phyloP scores from a whole-genome alignment of 2,329 filamentous ascomycete genomes.

The Metarhizium humberi region DNA sequence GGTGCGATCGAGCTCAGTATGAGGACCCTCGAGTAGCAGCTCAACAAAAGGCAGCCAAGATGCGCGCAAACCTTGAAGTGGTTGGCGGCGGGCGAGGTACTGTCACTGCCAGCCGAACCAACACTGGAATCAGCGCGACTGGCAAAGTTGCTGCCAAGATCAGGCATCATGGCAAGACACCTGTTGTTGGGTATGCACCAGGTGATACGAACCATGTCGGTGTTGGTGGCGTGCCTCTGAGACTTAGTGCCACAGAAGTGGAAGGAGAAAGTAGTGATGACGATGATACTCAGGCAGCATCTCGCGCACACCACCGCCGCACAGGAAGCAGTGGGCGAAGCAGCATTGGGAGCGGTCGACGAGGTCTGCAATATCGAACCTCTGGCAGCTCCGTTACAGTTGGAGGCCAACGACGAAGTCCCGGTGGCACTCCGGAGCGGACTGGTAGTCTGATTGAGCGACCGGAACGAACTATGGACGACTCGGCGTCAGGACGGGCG shows the following conservation, averaged over 20 bases:
- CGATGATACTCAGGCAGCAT: constrained; percentile 43
- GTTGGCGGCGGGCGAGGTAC: constrained; percentile 47
- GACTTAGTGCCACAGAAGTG: constrained; percentile 90
- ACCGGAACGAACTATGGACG: constrained; percentile 24
- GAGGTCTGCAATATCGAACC: constrained; percentile 38
- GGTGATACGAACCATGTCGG: constrained; percentile 61
- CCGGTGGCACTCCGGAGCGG: constrained; percentile 47
- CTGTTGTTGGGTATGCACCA: constrained; percentile 68
- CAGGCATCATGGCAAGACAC: constrained; percentile 74
- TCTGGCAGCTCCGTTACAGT: constrained; percentile 36
- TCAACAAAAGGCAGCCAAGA: constrained; percentile 78
- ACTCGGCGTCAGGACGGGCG: constrained; percentile 36
- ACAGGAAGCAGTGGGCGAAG: constrained; percentile 70
- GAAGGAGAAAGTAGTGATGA: constrained; percentile 80
- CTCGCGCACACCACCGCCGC: constrained; percentile 54
- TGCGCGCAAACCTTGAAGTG: constrained; percentile 76
- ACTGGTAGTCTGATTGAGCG: constrained; percentile 40
- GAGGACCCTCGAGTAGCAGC: constrained; percentile 80
- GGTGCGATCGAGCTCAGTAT: constrained; percentile 90
- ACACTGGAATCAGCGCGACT: constrained; percentile 51
- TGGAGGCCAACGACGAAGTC: constrained; percentile 33
- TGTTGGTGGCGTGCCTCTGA: constrained; percentile 74
- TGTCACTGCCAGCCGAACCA: constrained; percentile 38
- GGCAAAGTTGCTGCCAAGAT: constrained; percentile 76
- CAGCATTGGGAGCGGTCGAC: constrained; percentile 48